These are phyloP conservation scores for Paraphaeosphaeria sporulosa DNA, from an alignment of 2,329 filamentous ascomycete species.

Conservation along the genomic window DNA sequence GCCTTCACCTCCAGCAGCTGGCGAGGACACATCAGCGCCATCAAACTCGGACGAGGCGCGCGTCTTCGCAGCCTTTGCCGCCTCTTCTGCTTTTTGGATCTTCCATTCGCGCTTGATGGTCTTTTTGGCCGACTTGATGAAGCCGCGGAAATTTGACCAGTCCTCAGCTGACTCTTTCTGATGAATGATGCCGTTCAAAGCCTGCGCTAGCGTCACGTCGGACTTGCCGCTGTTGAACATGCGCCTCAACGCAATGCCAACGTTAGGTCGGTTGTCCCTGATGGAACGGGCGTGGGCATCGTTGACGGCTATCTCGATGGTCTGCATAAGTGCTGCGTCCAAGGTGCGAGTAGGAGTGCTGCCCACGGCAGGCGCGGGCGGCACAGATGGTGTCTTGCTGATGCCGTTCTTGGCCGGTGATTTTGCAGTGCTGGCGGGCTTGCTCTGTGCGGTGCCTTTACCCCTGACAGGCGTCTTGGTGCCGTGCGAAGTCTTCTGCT, in stretches of 20 bases:
- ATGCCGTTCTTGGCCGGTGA: constrained; percentile 39
- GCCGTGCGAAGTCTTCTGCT: constrained; percentile 31
- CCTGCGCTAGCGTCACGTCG: constrained; percentile 38
- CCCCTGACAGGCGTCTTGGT: constrained; percentile 46
- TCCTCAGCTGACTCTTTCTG: constrained; percentile 51
- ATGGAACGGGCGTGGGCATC: constrained; percentile 52
- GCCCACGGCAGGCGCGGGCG: constrained; percentile 28
- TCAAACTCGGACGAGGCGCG: constrained; percentile 25
- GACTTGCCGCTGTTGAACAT: constrained; percentile 50
- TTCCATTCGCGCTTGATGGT: constrained; percentile 42
- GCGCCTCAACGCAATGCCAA: constrained; percentile 50
- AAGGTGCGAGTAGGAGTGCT: constrained; percentile 21
- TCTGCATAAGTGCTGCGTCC: constrained; percentile 24
- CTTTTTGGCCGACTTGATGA: constrained; percentile 54
- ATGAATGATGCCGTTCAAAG: constrained; percentile 54
- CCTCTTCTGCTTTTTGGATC: constrained; percentile 30
- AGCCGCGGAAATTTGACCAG: constrained; percentile 50
- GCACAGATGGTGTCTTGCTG: constrained; percentile 25
- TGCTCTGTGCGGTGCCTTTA: constrained; percentile 42
- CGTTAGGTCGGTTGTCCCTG: constrained; percentile 38
- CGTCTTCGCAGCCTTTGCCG: constrained; percentile 31
- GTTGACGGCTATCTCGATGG: constrained; percentile 49
- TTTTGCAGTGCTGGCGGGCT: constrained; percentile 37
- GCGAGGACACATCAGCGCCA: constrained; percentile 23
- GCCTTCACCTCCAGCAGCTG: constrained; percentile 34